These are phyloP conservation scores for Tremella fuciformis DNA, from an alignment of 768 basidiomycete species.

Conservation along the genomic window DNA sequence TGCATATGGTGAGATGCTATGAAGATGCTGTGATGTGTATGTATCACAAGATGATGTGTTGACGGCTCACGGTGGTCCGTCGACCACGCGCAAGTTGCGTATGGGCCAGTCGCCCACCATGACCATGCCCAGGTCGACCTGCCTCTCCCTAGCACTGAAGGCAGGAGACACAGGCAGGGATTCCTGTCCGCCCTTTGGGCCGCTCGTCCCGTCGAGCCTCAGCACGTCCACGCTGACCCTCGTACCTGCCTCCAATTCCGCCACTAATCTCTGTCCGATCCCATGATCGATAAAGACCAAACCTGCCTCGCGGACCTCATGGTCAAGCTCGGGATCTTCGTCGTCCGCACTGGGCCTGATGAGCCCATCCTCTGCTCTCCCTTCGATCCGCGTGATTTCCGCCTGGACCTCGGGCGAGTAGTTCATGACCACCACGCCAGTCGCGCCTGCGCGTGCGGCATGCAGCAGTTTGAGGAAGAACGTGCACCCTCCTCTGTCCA, in stretches of 20 bases:
- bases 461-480: slow-evolving; percentile 77
- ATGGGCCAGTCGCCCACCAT: too few relatives aligned
- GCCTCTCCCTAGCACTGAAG: too few relatives aligned
- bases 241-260: slow-evolving; percentile 9
- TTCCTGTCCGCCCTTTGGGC: neutral
- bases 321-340: slow-evolving; percentile 13
- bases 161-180: too few relatives aligned
- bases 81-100: too few relatives aligned
- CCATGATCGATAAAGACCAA: slow-evolving; percentile 37
- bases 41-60: too few relatives aligned
- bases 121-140: too few relatives aligned
- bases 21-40: too few relatives aligned
- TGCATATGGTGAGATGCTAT: too few relatives aligned
- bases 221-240: slow-evolving; percentile 24
- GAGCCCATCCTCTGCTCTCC: slow-evolving; percentile 15
- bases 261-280: slow-evolving; percentile 23
- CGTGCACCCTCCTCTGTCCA: slow-evolving; percentile 76
- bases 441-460: slow-evolving; percentile 69
- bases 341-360: slow-evolving; percentile 43
- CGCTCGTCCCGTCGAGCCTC: neutral
- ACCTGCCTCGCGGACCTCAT: slow-evolving; percentile 21
- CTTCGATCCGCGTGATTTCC: slow-evolving; percentile 6
- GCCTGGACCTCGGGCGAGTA: slow-evolving; percentile 8
- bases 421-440: slow-evolving; percentile 69
- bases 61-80: too few relatives aligned